Evolutionary conservation across 768 basidiomycete genomes (phyloP).

Genomic region (Mycena capillaripes): DNA sequence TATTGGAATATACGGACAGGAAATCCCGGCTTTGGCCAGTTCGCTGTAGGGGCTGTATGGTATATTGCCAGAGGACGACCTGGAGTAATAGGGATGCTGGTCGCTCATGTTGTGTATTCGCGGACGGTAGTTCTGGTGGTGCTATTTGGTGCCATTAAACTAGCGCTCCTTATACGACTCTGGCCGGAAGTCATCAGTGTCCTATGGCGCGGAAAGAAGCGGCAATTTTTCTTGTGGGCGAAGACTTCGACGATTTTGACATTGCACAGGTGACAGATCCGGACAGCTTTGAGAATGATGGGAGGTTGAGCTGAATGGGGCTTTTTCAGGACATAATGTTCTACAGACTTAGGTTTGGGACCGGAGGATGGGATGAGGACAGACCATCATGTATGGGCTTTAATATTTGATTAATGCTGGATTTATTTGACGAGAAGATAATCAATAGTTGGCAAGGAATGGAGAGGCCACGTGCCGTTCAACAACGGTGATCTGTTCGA

Average conservation of each 20-base stretch:
- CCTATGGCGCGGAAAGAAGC: background rate
- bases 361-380: background rate
- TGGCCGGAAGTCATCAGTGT: background rate
- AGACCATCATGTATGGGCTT: background rate
- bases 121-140: background rate
- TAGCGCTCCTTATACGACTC: background rate
- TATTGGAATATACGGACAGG: background rate
- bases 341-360: background rate
- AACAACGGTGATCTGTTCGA: too few relatives aligned
- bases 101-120: conserved; percentile 1
- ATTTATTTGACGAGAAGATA: background rate
- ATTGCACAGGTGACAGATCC: conserved; percentile 14
- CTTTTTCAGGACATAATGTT: background rate
- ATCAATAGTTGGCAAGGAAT: background rate
- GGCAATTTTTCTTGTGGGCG: background rate
- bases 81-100: background rate
- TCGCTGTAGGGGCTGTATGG: conserved; percentile 18
- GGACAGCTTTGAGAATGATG: conserved; percentile 11
- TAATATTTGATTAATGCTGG: background rate
- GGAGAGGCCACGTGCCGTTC: too few relatives aligned
- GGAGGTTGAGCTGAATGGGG: background rate
- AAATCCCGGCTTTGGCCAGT: conserved; percentile 17
- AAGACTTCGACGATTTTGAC: conserved; percentile 15
- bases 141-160: background rate
- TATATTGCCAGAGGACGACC: conserved; percentile 3